Percentiles rank a stretch among this genome's conserved stretches.
phyloP scores from a whole-genome alignment of 202 grass and related monocot species.

The Panicum hallii region DNA sequence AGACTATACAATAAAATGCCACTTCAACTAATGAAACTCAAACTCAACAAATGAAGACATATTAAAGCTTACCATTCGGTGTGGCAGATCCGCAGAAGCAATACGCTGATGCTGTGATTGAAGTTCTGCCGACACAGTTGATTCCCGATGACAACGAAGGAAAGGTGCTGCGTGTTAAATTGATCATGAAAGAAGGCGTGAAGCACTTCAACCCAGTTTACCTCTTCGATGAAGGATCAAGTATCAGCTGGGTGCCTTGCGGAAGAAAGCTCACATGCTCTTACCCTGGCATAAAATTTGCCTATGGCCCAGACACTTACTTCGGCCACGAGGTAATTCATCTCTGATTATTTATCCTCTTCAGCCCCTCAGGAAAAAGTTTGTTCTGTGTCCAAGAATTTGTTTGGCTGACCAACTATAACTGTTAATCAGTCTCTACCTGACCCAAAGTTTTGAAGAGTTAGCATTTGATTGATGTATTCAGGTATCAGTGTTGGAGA shows the following conservation, averaged over 20 bases:
- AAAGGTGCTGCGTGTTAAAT: constrained; percentile 83
- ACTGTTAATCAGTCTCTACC: constrained; percentile 18
- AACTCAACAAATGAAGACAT: constrained; percentile 26
- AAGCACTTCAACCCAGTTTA: constrained; percentile 84
- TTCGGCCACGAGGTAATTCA: constrained; percentile 81
- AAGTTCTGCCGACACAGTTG: constrained; percentile 89
- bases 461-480: constrained; percentile 44
- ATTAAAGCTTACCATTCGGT: constrained; percentile 35
- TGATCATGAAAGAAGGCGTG: constrained; percentile 91
- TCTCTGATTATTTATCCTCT: constrained; percentile 23
- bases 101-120: constrained; percentile 89
- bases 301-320: constrained; percentile 85
- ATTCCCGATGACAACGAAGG: constrained; percentile 93
- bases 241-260: constrained; percentile 87
- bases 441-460: constrained; percentile 10
- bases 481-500: constrained; percentile 91
- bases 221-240: constrained; percentile 98
- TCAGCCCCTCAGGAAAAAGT: background rate
- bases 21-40: constrained; percentile 30
- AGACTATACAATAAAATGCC: constrained; percentile 15
- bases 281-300: constrained; percentile 95
- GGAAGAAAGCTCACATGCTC: constrained; percentile 97
- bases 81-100: constrained; percentile 91
- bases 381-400: constrained; percentile 18
- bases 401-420: constrained; percentile 28